Percentiles rank a stretch among this genome's conserved stretches.
These are phyloP conservation scores for Pinus tabuliformis DNA, from an alignment of 75 land plant species.

Conservation along the genomic window DNA sequence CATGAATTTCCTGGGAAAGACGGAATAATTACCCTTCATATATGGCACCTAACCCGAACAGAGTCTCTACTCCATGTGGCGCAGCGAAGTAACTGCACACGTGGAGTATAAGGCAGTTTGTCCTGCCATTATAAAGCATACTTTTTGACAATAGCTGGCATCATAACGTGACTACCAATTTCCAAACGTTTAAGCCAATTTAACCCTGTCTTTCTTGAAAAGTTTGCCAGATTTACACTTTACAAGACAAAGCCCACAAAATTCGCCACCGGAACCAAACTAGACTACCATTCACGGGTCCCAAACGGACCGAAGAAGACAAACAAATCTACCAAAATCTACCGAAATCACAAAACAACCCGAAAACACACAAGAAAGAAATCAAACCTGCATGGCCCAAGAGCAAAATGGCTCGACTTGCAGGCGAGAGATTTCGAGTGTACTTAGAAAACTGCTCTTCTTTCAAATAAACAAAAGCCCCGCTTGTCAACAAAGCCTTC, in stretches of 20 bases:
- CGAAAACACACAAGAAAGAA: background rate
- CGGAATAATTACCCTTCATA: too few relatives aligned
- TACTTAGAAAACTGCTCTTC: conserved; percentile 61
- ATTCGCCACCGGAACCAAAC: background rate
- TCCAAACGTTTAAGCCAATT: background rate
- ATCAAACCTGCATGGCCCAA: conserved; percentile 75
- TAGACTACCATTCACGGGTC: background rate
- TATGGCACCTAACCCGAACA: too few relatives aligned
- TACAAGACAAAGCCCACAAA: background rate
- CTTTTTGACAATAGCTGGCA: too few relatives aligned
- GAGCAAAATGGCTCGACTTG: conserved; percentile 78
- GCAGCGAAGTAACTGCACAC: too few relatives aligned
- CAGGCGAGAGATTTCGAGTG: conserved; percentile 79
- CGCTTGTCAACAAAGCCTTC: conserved; percentile 63
- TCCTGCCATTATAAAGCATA: too few relatives aligned
- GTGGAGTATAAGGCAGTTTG: too few relatives aligned
- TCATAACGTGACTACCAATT: too few relatives aligned
- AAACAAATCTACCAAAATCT: too few relatives aligned
- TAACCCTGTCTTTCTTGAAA: background rate
- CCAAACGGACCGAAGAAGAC: too few relatives aligned
- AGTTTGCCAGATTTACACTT: background rate
- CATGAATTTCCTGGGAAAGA: too few relatives aligned
- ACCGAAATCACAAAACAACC: too few relatives aligned
- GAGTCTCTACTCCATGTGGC: too few relatives aligned
- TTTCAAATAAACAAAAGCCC: conserved; percentile 82